These are phyloP conservation scores for Daldinia caldariorum DNA, from an alignment of 495 filamentous ascomycete species.

Conservation along the genomic window DNA sequence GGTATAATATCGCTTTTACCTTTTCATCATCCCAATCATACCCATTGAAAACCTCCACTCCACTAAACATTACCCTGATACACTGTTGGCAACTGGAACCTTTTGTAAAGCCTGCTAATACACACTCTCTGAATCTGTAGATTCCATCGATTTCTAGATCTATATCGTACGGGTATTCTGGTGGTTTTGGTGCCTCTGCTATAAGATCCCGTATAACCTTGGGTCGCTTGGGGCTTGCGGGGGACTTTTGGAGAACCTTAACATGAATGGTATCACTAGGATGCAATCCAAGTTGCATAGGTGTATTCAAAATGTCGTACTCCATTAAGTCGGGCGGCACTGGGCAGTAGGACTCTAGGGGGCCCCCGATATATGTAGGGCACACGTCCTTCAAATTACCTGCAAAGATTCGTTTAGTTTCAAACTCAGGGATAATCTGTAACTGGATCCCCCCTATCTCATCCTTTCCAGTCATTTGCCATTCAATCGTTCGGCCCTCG, in stretches of 20 bases:
- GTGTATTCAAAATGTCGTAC: background rate
- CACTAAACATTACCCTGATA: background rate
- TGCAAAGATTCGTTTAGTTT: background rate
- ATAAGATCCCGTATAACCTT: background rate
- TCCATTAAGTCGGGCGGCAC: background rate
- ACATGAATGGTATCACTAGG: background rate
- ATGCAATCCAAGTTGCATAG: background rate
- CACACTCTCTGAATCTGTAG: too few relatives aligned
- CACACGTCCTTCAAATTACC: background rate
- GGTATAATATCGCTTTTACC: background rate
- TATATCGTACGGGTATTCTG: background rate
- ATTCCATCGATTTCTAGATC: background rate
- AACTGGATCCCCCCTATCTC: background rate
- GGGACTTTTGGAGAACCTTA: background rate
- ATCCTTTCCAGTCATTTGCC: slow-evolving; percentile 9
- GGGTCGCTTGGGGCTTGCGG: background rate
- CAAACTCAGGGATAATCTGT: slow-evolving; percentile 1
- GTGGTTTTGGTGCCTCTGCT: background rate
- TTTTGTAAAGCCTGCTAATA: too few relatives aligned
- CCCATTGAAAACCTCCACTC: background rate
- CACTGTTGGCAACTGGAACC: too few relatives aligned
- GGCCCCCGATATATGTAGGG: background rate
- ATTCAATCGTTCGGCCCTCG: background rate
- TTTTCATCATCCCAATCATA: background rate
- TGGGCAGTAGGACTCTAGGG: background rate